phyloP scores from a whole-genome alignment of 306 rosid genomes.

The Prunus kanzakura region DNA sequence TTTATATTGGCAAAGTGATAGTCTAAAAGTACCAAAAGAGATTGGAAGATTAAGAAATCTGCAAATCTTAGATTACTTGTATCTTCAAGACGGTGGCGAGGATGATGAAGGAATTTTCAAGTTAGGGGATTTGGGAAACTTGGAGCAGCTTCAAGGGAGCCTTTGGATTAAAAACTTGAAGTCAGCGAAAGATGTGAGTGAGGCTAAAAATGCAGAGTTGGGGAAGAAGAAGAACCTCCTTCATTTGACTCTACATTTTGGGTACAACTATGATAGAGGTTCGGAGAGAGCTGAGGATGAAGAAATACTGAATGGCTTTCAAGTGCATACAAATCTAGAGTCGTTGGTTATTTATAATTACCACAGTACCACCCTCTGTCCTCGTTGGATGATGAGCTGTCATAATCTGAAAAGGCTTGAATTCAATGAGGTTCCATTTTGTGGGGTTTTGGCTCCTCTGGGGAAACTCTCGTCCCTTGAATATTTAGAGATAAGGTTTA shows the following conservation, averaged over 20 bases:
- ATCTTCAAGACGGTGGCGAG: accelerated
- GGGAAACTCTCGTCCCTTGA: background rate
- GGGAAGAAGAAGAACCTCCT: no score
- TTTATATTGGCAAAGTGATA: no score
- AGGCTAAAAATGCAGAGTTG: background rate
- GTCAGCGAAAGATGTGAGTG: background rate
- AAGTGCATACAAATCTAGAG: constrained; percentile 1
- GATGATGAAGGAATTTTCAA: background rate
- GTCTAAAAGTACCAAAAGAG: background rate
- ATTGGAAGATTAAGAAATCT: background rate
- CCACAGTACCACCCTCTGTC: background rate
- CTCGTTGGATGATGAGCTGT: background rate
- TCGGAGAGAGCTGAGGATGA: no score
- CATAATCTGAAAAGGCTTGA: background rate
- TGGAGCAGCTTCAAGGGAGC: background rate
- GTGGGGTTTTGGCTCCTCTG: background rate
- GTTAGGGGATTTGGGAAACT: background rate
- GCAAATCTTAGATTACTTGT: background rate
- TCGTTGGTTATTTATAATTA: accelerated
- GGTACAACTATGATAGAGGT: no score
- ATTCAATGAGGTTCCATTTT: background rate
- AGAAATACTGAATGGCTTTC: background rate
- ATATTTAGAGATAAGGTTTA: accelerated
- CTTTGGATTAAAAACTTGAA: background rate
- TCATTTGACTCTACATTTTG: no score